A percentile compares a stretch with the other conserved stretches of the same genome.
phyloP scores from a whole-genome alignment of 257 asterid species.

The Solanum clarkiae region DNA sequence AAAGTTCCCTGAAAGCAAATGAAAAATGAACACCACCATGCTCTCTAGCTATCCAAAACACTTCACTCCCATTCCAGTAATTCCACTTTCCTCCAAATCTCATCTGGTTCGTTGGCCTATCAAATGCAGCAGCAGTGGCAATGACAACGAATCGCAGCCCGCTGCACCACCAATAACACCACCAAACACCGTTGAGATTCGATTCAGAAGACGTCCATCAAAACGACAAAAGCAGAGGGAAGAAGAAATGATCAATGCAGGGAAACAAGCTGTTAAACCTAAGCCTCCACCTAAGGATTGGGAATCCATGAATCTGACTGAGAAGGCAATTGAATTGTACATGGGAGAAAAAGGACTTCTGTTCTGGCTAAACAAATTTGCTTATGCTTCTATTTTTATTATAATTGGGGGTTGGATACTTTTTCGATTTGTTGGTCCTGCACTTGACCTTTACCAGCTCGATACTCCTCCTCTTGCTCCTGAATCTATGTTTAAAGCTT shows the following conservation, averaged over 20 bases:
- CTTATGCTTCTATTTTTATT: conserved; percentile 78
- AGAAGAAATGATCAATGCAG: not conserved
- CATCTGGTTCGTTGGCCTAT: conserved; percentile 1
- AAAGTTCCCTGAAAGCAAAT: not conserved
- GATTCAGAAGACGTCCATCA: conserved; percentile 65
- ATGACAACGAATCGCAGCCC: conserved; percentile 18
- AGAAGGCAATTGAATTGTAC: conserved; percentile 71
- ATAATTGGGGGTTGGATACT: conserved; percentile 80
- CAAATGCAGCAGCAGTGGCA: conserved; percentile 19
- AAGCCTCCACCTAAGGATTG: conserved; percentile 45
- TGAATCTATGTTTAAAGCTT: conserved; percentile 40
- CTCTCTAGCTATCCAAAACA: conserved; percentile 28
- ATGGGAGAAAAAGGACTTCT: conserved; percentile 63
- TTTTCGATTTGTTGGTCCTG: conserved; percentile 78
- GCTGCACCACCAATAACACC: conserved; percentile 30
- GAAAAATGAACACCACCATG: conserved; percentile 20
- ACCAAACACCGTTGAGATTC: conserved; percentile 39
- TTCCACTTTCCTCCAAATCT: conserved; percentile 5
- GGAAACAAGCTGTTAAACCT: conserved; percentile 6
- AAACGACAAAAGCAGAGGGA: conserved; percentile 25
- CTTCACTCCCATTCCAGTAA: conserved; percentile 25
- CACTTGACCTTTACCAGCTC: conserved; percentile 67
- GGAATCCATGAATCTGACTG: conserved; percentile 61
- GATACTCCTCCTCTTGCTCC: conserved; percentile 76
- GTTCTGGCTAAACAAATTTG: conserved; percentile 87